Base-by-base conservation (phyloP, 495 filamentous ascomycete species). In the Cryomyces minteri region DNA sequence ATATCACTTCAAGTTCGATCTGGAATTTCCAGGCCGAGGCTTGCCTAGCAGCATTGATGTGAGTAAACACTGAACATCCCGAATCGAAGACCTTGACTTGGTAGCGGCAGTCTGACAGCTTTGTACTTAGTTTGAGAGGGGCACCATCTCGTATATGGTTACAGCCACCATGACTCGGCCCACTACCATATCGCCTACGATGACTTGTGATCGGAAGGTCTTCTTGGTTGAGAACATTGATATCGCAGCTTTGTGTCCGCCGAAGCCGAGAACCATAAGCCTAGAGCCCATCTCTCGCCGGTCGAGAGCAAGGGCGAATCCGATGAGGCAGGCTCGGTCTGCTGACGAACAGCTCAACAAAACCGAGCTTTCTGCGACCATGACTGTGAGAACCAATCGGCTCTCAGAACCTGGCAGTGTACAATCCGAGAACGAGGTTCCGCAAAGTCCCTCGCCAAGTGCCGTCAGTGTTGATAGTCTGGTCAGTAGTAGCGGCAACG, bases 11-110 rank as follows among this genome's bases (percentile, higher is more conserved):
- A 77, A 83, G 40, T 98, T 95, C 48, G 84, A 94, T 57, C 72
- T 94, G 56, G 67, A 79, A 32, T 73, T 82, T 46, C 86, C 92
- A 8, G 66, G 71, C n/a, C 77, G 80, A 52, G 72, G 77, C 6
- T 67, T 96, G 40, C 90, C 90, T 12, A 93, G 82, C 61, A 94
- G 88, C 61, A 84, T 98, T 54, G 87, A 90, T 64, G 88, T 94
- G 71, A 53, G 82, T 72, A 31, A 48, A 6, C 41, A 43, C 43
- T 25, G 18, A 25, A 25, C 18, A 32, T 29, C 43, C 39, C 8
- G 14, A 32, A 47, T 33, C 18, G 18, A 25, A 25, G 18, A 25
- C 18, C 18, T 25, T 25, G 2, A 25, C 18, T 25, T 25, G 18
- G 18, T 25, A 25, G 18, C 18, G 18, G 18, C 18, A 25, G 18